Conservation (phyloP, 2,329 filamentous ascomycete species). For the Purpureocillium takamizusanense region DNA sequence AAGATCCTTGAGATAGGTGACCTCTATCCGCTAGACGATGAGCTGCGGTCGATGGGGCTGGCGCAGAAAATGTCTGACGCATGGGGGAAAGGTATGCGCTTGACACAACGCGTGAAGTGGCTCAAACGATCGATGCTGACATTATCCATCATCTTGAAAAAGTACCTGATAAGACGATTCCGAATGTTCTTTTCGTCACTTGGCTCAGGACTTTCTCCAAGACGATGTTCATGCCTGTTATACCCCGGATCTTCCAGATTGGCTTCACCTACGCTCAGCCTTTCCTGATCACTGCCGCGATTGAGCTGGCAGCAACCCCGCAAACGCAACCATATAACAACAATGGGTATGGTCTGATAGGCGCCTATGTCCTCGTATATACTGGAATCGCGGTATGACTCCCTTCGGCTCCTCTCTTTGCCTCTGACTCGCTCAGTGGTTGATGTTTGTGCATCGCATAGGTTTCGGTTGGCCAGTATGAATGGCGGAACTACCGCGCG, state of each 20-base stretch:
- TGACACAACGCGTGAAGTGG: too few species aligned
- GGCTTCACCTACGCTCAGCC: constrained; percentile 17
- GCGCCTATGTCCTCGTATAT: constrained; percentile 17
- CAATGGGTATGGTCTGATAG: constrained; percentile 16
- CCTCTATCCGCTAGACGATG: constrained; percentile 12
- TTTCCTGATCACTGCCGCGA: constrained; percentile 13
- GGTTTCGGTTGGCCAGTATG: constrained; percentile 14
- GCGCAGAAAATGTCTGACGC: constrained; percentile 8
- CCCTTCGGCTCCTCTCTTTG: neutral
- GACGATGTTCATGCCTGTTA: constrained; percentile 6
- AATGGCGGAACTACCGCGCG: constrained; percentile 13
- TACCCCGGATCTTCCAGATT: constrained; percentile 12
- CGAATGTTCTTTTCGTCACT: constrained; percentile 5
- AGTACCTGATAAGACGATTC: constrained; percentile 10
- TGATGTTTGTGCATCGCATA: neutral
- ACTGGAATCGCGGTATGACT: constrained; percentile 13
- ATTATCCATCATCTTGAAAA: too few species aligned
- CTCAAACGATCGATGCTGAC: too few species aligned
- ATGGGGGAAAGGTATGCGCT: constrained; percentile 12
- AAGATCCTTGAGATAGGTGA: constrained; percentile 28
- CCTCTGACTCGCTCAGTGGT: neutral
- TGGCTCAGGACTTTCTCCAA: constrained; percentile 7
- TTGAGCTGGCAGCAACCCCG: constrained; percentile 9
- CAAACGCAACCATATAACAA: constrained; percentile 11
- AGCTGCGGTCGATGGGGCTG: constrained; percentile 8